Base-by-base conservation (phyloP, 768 basidiomycete genomes). In the Tephrocybe sp. region DNA sequence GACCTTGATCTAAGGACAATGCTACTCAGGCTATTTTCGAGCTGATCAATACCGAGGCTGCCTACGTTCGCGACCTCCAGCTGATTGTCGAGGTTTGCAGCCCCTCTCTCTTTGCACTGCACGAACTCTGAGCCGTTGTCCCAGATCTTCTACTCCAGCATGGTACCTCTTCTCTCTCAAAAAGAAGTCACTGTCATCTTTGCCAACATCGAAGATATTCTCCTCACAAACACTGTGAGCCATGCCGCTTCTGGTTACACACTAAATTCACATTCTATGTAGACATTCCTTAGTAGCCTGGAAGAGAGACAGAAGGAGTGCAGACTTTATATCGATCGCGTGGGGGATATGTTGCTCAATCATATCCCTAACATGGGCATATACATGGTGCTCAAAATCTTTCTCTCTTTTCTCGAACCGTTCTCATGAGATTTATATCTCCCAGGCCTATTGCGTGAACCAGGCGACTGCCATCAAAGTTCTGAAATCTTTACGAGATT, bases 401-500 rank as follows among this genome's bases (percentile, higher is more conserved):
- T 4, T 23, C 17, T 26, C 11, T 37, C 12, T 28, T 12, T 3
- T 17, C 4, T 48, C n/a, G 39, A 53, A n/a, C 20, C 24, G 11
- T 17, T 34, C 34, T 15, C 5, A 24, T 42, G 6, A 1, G 41
- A 42, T n/a, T 40, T 18, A n/a, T 48, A n/a, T n/a, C n/a, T n/a
- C n/a, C n/a, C n/a, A 94, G 86, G 84, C 85, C 48, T 98, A 97
- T 62, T 98, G 96, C 56, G 82, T 93, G 48, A 95, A 98, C 57
- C 95, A 97, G 66, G 75, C 73, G 7, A 84, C 75, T 10, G 92
- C 88, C 0, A 88, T 85, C 58, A 87, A 85, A 59, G 80, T 87
- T 3, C 72, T 96, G 28, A 85, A 90, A 56, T 84, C 86, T 0
- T 65, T 90, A 52, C 75, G 91, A 40, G 81, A 87, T 46, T 76